Conservation (phyloP, 805 yeast species). For the Yarrowia porcina region DNA sequence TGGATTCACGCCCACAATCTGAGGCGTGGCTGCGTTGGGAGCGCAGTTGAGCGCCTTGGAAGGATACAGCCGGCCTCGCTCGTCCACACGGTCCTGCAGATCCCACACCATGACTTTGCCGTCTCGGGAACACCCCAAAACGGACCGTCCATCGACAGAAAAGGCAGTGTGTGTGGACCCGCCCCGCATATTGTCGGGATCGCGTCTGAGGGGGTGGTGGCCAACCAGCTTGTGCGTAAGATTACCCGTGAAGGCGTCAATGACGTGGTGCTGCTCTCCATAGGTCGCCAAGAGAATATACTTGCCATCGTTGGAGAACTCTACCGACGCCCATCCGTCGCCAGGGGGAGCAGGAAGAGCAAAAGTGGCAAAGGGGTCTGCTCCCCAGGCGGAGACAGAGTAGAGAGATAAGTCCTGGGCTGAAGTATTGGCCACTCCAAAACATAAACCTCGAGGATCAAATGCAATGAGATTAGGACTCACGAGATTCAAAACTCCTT, state of each 20-base stretch:
- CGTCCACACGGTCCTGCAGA: constrained; percentile 31
- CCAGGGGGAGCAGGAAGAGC: constrained; percentile 40
- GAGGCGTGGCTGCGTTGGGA: constrained; percentile 41
- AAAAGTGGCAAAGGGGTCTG: constrained; percentile 52
- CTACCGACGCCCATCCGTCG: constrained; percentile 58
- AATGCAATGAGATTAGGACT: constrained; percentile 59
- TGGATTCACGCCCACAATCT: constrained; percentile 59
- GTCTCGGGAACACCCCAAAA: constrained; percentile 58
- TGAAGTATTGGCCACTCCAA: constrained; percentile 53
- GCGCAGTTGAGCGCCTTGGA: constrained; percentile 29
- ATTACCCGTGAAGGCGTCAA: constrained; percentile 69
- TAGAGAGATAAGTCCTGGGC: constrained; percentile 49
- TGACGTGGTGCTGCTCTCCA: constrained; percentile 54
- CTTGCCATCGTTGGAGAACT: constrained; percentile 77
- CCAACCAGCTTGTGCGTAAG: constrained; percentile 49
- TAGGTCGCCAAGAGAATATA: constrained; percentile 57
- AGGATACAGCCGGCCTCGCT: constrained; percentile 32
- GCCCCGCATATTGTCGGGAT: constrained; percentile 50
- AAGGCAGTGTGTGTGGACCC: constrained; percentile 45
- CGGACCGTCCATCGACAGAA: constrained; percentile 64
- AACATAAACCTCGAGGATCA: constrained; percentile 81
- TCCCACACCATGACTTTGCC: constrained; percentile 56
- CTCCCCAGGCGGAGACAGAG: constrained; percentile 56
- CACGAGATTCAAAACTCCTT: constrained; percentile 57
- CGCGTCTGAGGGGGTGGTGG: constrained; percentile 43